Conservation (phyloP, 352 stramenopile genomes). For the Globisporangium emineosum region DNA sequence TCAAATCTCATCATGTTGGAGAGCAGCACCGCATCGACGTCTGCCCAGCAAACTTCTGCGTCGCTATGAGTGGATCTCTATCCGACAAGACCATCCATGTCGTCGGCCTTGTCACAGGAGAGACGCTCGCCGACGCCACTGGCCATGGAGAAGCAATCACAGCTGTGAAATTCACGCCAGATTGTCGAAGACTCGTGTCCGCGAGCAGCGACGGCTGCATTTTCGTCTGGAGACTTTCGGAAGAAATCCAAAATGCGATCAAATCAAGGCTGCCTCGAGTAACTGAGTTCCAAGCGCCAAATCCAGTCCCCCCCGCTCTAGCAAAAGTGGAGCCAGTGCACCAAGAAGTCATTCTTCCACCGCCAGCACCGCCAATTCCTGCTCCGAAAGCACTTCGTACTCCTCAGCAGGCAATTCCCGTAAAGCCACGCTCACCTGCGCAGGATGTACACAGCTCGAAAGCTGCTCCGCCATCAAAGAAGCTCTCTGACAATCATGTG, state of each 20-base stretch:
- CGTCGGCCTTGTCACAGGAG: constrained; percentile 74
- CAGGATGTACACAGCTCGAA: constrained; percentile 1
- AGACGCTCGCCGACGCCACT: constrained; percentile 69
- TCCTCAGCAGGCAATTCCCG: not conserved
- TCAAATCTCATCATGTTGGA: constrained; percentile 58
- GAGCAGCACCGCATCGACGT: constrained; percentile 73
- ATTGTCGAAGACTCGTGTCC: constrained; percentile 85
- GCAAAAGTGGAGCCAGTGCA: constrained; percentile 9
- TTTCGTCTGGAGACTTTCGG: constrained; percentile 84
- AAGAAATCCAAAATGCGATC: constrained; percentile 70
- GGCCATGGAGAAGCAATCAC: constrained; percentile 87
- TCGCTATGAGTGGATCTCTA: constrained; percentile 77
- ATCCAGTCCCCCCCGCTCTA: constrained; percentile 24
- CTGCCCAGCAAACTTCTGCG: constrained; percentile 61
- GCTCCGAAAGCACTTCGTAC: constrained; percentile 7
- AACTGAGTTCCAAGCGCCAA: constrained; percentile 24
- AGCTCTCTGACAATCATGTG: not conserved
- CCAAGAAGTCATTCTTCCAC: constrained; percentile 25
- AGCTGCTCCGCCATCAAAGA: not conserved
- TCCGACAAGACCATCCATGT: constrained; percentile 87
- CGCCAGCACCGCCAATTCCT: constrained; percentile 22
- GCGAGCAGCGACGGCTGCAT: constrained; percentile 82
- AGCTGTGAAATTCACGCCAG: constrained; percentile 75
- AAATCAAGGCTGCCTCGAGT: constrained; percentile 49
- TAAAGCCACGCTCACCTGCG: not conserved